Evolutionary conservation across 2,329 filamentous ascomycete species (phyloP), one percentile per base, ranked within the genome.

Genomic region (Curvularia hawaiiensis): DNA sequence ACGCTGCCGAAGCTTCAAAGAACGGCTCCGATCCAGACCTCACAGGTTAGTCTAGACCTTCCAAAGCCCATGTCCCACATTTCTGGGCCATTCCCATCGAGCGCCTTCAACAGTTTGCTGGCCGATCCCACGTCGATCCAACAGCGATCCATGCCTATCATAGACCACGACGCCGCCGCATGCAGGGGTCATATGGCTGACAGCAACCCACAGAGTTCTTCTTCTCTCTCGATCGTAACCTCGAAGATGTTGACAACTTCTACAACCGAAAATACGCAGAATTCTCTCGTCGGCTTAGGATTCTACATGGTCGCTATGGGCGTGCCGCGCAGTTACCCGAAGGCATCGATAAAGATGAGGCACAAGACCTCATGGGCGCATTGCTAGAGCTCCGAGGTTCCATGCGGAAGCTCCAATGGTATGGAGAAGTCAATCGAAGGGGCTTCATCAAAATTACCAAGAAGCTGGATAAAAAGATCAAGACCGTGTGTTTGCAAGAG

Each of bases 381-480:
- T 81, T 99, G 50, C 84, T 98, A 31, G 95, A 99, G 77, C 83
- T 98, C 59, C 87, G 95, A 56, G 89, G 88, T 51, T 91, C 96
- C 73, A 79, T 98, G 65, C 86, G 95, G 58, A 98, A 98, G 70
- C 82, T 99, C 51, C 91, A 96, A 76, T 98, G 93, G 93, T 99
- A 98, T 74, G 94, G 93, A 49, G 94, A 98, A 78, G 94, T 98
- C 70, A 99, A 99, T 76, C 87, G 93, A 51, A 85, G 91, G 63
- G 95, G 95, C 2, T 99, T 99, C 71, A 87, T 96, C 75, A 99
- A 99, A 80, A 99, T 99, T 76, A 97, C 95, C 50, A 99, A 99
- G 82, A 99, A 99, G 79, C 82, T 97, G 45, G 95, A 99, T 79
- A 99, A 99, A 80, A 97, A 96, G 79, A 86, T 97, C 3, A 84